A percentile compares a stretch with the other conserved stretches of the same genome.
phyloP scores from a whole-genome alignment of 805 yeast genomes.

The Saccharomycopsis javanensis region DNA sequence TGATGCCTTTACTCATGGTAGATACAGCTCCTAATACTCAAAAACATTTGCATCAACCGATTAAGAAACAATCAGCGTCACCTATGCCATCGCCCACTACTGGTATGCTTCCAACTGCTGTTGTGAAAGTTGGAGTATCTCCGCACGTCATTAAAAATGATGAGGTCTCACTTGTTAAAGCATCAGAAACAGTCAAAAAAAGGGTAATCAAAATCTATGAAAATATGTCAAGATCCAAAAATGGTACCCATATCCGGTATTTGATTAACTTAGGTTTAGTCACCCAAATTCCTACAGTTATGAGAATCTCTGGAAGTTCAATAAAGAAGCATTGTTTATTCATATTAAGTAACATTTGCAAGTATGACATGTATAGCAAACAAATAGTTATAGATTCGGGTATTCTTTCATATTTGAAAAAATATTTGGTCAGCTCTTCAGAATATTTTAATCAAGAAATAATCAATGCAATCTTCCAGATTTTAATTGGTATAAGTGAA shows the following conservation, averaged over 20 bases:
- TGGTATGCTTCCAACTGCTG: neutral
- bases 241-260: slow-evolving; percentile 10
- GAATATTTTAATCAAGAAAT: slow-evolving; percentile 19
- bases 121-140: neutral
- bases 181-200: slow-evolving; percentile 6
- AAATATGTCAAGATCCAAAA: slow-evolving; percentile 8
- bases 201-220: slow-evolving; percentile 17
- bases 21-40: neutral
- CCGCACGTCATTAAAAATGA: neutral
- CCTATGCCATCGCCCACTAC: neutral
- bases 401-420: slow-evolving; percentile 15
- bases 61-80: neutral
- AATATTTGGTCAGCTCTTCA: slow-evolving; percentile 16
- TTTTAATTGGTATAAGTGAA: slow-evolving; percentile 17
- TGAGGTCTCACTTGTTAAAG: neutral
- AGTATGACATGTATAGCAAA: slow-evolving; percentile 12
- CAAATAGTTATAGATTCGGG: slow-evolving; percentile 18
- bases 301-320: slow-evolving; percentile 15
- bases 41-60: neutral
- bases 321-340: slow-evolving; percentile 18
- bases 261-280: slow-evolving; percentile 16
- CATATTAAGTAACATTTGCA: slow-evolving; percentile 16
- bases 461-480: slow-evolving; percentile 18
- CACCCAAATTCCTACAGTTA: slow-evolving; percentile 14
- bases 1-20: slow-evolving; percentile 6